These are phyloP conservation scores for Gentiana macrophylla DNA, from an alignment of 257 asterid species.

Conservation along the genomic window DNA sequence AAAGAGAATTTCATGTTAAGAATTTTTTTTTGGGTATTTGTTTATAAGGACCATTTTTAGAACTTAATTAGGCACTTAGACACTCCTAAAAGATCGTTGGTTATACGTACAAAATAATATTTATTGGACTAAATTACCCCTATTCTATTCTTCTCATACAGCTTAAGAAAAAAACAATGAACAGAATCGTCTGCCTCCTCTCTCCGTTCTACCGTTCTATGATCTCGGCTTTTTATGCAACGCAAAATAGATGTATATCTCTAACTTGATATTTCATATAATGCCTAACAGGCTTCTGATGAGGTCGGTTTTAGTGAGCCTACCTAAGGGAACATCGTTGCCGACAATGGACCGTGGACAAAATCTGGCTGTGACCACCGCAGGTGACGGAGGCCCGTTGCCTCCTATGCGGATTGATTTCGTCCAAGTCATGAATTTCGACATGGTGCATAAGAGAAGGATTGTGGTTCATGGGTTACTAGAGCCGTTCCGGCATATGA, in stretches of 20 bases:
- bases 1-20: too few relatives aligned
- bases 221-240: too few relatives aligned
- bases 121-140: too few relatives aligned
- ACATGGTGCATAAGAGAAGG: slow-evolving; percentile 46
- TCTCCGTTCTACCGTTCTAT: too few relatives aligned
- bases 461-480: slow-evolving; percentile 62
- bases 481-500: slow-evolving; percentile 37
- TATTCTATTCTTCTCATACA: too few relatives aligned
- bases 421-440: slow-evolving; percentile 36
- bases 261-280: slow-evolving; percentile 48
- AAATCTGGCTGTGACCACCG: slow-evolving; percentile 51
- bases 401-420: slow-evolving; percentile 58
- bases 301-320: slow-evolving; percentile 33
- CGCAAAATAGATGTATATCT: slow-evolving; percentile 19
- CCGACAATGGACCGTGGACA: slow-evolving; percentile 49
- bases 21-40: too few relatives aligned
- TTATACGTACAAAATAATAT: too few relatives aligned
- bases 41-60: too few relatives aligned
- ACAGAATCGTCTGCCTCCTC: too few relatives aligned
- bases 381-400: slow-evolving; percentile 53
- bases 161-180: too few relatives aligned
- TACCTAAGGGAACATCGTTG: slow-evolving; percentile 31
- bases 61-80: too few relatives aligned
- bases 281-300: slow-evolving; percentile 49
- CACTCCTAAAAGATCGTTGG: too few relatives aligned